These are phyloP conservation scores for Aurantiochytrium sp. DNA, from an alignment of 108 stramenopile genomes.

Conservation along the genomic window DNA sequence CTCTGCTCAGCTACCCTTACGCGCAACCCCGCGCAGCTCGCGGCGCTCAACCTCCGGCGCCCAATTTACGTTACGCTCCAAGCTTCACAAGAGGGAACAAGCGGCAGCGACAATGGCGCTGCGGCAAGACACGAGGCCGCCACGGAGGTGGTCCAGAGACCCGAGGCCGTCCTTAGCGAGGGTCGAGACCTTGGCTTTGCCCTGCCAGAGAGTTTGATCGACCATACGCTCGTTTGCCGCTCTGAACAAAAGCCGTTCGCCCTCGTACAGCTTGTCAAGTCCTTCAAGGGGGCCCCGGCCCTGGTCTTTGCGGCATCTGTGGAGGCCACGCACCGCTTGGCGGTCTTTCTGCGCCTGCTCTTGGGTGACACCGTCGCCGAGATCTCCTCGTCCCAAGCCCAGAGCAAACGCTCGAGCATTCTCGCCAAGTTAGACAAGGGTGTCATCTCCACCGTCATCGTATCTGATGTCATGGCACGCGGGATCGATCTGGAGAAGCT, in stretches of 20 bases:
- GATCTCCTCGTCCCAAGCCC: not conserved
- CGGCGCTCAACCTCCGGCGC: slow-evolving; percentile 2
- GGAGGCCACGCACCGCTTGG: not conserved
- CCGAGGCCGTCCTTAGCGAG: not conserved
- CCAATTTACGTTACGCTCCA: not conserved
- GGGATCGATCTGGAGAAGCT: not conserved
- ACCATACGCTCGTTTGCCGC: not conserved
- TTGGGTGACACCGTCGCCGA: not conserved
- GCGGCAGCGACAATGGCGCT: too few species aligned
- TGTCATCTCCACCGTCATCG: not conserved
- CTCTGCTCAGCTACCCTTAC: slow-evolving; percentile 4
- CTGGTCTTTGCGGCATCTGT: not conserved
- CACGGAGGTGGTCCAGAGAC: not conserved
- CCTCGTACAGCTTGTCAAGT: not conserved
- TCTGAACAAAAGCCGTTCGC: not conserved
- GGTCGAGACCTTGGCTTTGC: not conserved
- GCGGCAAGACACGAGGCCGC: not conserved
- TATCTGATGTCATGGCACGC: not conserved
- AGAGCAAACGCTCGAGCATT: not conserved
- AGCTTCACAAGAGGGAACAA: too few species aligned
- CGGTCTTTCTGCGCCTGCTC: not conserved
- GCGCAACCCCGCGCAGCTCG: not conserved
- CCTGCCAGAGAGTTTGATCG: not conserved
- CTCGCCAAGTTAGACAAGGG: not conserved
- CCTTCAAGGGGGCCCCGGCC: not conserved